Evolutionary conservation across 495 filamentous ascomycete species (phyloP).

Genomic region (Hypoxylon intermedium): DNA sequence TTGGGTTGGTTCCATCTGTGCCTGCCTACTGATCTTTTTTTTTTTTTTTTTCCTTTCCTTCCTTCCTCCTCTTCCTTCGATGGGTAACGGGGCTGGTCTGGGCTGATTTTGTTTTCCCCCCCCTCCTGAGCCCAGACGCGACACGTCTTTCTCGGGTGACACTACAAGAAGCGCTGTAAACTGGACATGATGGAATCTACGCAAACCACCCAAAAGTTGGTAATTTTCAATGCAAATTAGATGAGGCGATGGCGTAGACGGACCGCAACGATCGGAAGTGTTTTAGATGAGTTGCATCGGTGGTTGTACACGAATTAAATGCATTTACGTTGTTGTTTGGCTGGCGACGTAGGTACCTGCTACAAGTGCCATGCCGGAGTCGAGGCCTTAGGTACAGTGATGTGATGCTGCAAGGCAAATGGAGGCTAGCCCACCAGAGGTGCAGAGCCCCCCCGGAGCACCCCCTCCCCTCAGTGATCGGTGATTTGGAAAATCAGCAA

Average conservation of each 20-base stretch:
- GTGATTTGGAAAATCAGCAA: constrained; percentile 45
- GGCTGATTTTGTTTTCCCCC: constrained; percentile 32
- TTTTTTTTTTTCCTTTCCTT: constrained; percentile 25
- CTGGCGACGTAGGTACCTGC: constrained; percentile 10
- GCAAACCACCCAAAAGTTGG: background rate
- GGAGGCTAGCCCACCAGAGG: constrained; percentile 17
- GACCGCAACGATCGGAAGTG: background rate
- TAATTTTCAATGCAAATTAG: constrained; percentile 8
- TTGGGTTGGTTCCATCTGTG: constrained; percentile 35
- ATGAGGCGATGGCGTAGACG: background rate
- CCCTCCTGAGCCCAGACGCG: constrained; percentile 20
- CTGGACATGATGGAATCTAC: constrained; percentile 6
- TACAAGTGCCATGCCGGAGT: constrained; percentile 7
- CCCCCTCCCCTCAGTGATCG: constrained; percentile 35
- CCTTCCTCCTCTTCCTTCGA: constrained; percentile 35
- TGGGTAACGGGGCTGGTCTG: constrained; percentile 28
- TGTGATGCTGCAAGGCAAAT: constrained; percentile 2
- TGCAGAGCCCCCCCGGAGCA: constrained; percentile 24
- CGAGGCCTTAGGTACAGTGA: background rate
- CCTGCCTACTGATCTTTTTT: constrained; percentile 33
- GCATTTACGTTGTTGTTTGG: constrained; percentile 14
- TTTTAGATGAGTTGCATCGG: constrained; percentile 15
- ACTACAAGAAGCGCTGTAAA: constrained; percentile 29
- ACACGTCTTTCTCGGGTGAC: constrained; percentile 27
- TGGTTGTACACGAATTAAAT: constrained; percentile 1